phyloP scores from a whole-genome alignment of 2,329 filamentous ascomycete genomes.

The Aspergillus jensenii region DNA sequence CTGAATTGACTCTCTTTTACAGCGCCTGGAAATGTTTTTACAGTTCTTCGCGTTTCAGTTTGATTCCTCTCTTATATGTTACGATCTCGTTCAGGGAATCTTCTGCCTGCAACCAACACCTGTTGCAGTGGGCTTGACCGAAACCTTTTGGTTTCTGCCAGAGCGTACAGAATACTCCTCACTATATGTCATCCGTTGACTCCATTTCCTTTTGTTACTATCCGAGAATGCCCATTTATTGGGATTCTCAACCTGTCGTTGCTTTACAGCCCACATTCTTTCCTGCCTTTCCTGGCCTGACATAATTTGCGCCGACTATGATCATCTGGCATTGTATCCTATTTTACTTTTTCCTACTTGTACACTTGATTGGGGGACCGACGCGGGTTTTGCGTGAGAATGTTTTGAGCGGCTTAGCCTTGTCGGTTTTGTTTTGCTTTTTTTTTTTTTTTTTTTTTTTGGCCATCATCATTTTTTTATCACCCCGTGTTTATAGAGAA shows the following conservation, averaged over 20 bases:
- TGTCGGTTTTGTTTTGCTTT: background rate
- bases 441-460: constrained; percentile 2
- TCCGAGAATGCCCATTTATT: background rate
- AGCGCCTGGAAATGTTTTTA: constrained; percentile 9
- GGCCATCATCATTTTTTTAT: constrained; percentile 10
- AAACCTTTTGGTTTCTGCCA: background rate
- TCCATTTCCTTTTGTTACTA: constrained; percentile 11
- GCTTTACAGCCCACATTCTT: constrained; percentile 8
- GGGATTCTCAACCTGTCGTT: constrained; percentile 1
- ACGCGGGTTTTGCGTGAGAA: constrained; percentile 11
- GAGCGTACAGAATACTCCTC: background rate
- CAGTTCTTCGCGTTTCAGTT: background rate
- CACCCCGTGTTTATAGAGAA: constrained; percentile 16
- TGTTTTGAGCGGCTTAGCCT: constrained; percentile 16
- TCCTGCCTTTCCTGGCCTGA: background rate
- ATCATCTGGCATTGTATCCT: constrained; percentile 8
- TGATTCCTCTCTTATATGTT: background rate
- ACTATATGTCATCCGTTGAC: background rate
- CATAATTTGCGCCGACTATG: background rate
- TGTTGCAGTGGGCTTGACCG: background rate
- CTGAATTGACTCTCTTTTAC: constrained; percentile 18
- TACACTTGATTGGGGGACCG: constrained; percentile 16
- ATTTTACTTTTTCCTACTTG: constrained; percentile 6
- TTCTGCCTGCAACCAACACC: background rate
- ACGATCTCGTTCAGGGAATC: background rate